Base-by-base conservation (phyloP, 192 early-diverging fungal genomes). In the Diversispora epigaea region DNA sequence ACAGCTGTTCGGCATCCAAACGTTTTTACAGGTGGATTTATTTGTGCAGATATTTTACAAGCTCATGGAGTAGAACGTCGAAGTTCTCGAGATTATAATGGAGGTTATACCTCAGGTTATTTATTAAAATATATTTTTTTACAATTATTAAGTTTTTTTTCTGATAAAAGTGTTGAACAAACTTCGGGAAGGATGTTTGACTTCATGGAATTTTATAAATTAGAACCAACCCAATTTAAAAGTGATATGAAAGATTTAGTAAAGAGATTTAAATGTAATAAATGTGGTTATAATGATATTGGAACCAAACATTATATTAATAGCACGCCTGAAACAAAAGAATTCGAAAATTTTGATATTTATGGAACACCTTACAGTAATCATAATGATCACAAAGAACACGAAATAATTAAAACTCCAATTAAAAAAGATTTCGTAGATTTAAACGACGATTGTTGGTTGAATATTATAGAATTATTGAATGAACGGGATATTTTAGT, bases 61-160 rank as follows among this genome's bases (percentile, higher is more conserved):
- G 7, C 44, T 44, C 45, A 67, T 22, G 5, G 19, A 8, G 45
- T 6, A 22, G 0, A 2, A 4, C 2, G 2, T 32, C 19, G 65
- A 46, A 10, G 9, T 0, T 68, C 46, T 14, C 4, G 8, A 32
- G 0, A 4, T 22, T 67, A 68, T 49, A 68, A 68, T 68, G 66
- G 66, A 21, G 66, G 66, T 2, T 68, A 68, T 49, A 68, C 66
- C 22, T 44, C 66, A 11, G 66, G 66, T 45, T 68, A 68, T 32
- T 49, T 68, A 25, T 39, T 68, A 22, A 68, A 68, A 50, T 68
- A 68, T 68, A 49, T 68, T 22, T 68, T 68, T 47, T 32, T 68
- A 49, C 66, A 68, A 49, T 49, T 68, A 32, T 49, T 68, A 4
- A 68, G 66, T 49, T 68, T 68, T 14, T 68, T 68, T 25, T 68